Evolutionary conservation across 768 basidiomycete species (phyloP), one percentile per base, ranked within the genome.

Genomic region (Postia placenta): DNA sequence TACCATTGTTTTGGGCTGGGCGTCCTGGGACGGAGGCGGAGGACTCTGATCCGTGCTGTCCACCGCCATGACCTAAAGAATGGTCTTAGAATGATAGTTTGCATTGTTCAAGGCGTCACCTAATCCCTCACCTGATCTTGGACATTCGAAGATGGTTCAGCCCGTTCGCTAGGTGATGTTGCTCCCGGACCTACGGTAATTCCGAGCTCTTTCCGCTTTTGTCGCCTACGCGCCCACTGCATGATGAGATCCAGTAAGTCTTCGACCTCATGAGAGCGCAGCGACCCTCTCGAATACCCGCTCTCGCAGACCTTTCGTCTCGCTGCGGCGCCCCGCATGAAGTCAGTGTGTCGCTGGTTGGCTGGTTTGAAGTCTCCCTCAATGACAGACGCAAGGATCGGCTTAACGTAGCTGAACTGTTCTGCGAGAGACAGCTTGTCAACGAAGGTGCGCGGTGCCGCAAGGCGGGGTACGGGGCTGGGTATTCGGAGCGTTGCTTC

Each of bases 361-460:
- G 78, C 76, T 1, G 88, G 87, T 1, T 48, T 52, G 59, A 85
- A 89, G 26, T 60, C 56, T 26, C 75, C 75, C 27, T 72, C 74
- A 27, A 90, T 61, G 26, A 88, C 75, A 1, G 80, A 81, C 22
- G 58, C 64, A 37, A 91, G 65, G 12, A 88, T 70, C 1, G 79
- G 79, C 52, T 83, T 87, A 23, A 76, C 71, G 56, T 86, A 87
- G 11, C 67, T 73, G 48, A 91, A 78, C 54, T 90, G 85, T 33
- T 76, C 65, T 17, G 69, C 69, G 5, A 86, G 71, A 28, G 26
- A 87, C 25, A 87, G 70, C 19, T 70, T 63, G 35, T 54, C 48
- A 19, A 42, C 60, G 54, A 86, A 87, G n/a, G 65, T 63, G 0
- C 60, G 57, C 2, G 62, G 56, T 12, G 64, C 48, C 1, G 81